Evolutionary conservation across 2,329 filamentous ascomycete genomes (phyloP).

Genomic region (Xylaria sp.): DNA sequence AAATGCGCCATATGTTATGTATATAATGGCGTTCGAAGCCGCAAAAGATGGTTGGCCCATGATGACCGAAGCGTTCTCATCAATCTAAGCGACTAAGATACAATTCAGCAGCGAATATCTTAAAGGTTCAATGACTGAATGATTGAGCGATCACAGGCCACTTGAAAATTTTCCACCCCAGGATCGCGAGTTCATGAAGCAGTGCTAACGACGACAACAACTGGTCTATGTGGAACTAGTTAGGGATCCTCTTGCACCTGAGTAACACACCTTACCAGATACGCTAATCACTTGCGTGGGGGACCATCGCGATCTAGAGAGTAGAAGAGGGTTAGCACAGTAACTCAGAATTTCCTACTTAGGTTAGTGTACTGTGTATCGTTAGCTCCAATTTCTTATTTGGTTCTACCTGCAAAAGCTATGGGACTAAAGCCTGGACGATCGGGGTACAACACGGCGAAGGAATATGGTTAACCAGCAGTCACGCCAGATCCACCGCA

Average conservation of each 20-base stretch:
- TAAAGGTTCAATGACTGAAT: not conserved
- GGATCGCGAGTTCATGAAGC: constrained; percentile 12
- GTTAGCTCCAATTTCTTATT: constrained; percentile 16
- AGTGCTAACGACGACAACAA: constrained; percentile 16
- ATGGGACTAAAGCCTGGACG: constrained; percentile 35
- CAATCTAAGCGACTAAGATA: not conserved
- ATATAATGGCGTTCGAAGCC: constrained; percentile 87
- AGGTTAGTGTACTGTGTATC: not conserved
- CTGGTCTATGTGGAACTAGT: constrained; percentile 6
- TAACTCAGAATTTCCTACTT: too few species aligned
- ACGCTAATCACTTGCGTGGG: constrained; percentile 2
- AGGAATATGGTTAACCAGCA: constrained; percentile 42
- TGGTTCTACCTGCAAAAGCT: constrained; percentile 32
- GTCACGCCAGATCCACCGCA: constrained; percentile 41
- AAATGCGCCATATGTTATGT: constrained; percentile 81
- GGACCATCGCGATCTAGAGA: not conserved
- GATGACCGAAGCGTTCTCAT: not conserved
- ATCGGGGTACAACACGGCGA: constrained; percentile 43
- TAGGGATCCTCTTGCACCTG: not conserved
- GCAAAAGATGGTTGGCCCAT: constrained; percentile 81
- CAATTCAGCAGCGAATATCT: not conserved
- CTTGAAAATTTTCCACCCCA: constrained; percentile 28
- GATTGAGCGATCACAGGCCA: not conserved
- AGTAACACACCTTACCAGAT: constrained; percentile 6
- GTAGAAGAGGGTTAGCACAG: not conserved